phyloP scores from a whole-genome alignment of 176 grass and related monocot genomes.

The Phoenix dactylifera region DNA sequence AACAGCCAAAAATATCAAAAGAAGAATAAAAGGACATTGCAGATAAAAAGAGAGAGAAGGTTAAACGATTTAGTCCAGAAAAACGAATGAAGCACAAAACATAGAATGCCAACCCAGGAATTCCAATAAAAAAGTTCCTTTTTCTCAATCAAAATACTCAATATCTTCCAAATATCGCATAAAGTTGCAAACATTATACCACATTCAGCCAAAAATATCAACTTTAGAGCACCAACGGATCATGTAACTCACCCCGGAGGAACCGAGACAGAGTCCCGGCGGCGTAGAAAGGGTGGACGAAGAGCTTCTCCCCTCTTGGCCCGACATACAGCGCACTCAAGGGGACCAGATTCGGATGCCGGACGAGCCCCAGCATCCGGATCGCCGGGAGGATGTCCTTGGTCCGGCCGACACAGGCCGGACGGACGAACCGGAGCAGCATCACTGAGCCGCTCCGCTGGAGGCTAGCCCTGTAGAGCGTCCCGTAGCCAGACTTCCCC shows the following conservation, averaged over 20 bases:
- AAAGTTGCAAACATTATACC: no score
- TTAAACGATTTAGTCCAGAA: no score
- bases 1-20: no score
- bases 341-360: slow-evolving; percentile 78
- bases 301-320: slow-evolving; percentile 80
- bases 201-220: slow-evolving; percentile 11
- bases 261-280: slow-evolving; percentile 68
- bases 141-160: no score
- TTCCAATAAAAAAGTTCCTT: no score
- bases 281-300: slow-evolving; percentile 79
- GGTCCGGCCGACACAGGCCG: slow-evolving; percentile 39
- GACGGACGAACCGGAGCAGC: slow-evolving; percentile 70
- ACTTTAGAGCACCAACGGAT: slow-evolving; percentile 1
- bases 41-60: no score
- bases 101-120: no score
- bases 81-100: no score
- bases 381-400: slow-evolving; percentile 45
- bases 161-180: no score
- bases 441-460: slow-evolving; percentile 34
- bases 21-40: no score
- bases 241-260: slow-evolving; percentile 40
- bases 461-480: slow-evolving; percentile 74
- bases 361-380: slow-evolving; percentile 36
- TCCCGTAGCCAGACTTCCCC: slow-evolving; percentile 68
- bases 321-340: slow-evolving; percentile 74